Evolutionary conservation across 176 grass and related monocot species (phyloP).

Genomic region (Rhynchospora tenuis): DNA sequence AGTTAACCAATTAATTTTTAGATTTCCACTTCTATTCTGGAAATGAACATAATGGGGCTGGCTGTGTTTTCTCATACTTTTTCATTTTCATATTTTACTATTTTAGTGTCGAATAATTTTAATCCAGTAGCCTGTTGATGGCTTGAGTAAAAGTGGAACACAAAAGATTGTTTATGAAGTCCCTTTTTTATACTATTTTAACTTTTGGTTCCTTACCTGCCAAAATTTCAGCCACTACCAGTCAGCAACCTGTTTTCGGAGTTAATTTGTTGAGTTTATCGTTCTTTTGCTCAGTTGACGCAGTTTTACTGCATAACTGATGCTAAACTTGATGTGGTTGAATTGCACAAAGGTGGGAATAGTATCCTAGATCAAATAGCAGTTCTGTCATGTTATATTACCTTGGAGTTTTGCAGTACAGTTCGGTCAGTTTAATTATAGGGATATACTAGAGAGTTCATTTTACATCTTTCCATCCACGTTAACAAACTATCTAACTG

Average conservation of each 20-base stretch:
- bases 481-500: background rate
- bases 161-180: background rate
- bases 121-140: background rate
- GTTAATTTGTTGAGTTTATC: background rate
- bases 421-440: background rate
- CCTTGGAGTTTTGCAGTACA: background rate
- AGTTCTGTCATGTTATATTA: background rate
- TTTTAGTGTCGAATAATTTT: background rate
- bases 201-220: background rate
- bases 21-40: background rate
- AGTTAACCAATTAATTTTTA: background rate
- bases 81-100: background rate
- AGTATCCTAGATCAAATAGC: background rate
- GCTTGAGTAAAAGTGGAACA: background rate
- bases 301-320: background rate
- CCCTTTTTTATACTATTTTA: background rate
- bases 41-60: too few species aligned
- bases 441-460: background rate
- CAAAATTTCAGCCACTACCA: background rate
- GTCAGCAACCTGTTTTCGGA: background rate
- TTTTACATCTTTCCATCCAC: background rate
- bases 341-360: background rate
- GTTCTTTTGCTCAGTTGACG: background rate
- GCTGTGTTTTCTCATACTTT: too few species aligned
- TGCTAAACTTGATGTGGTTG: background rate